Conservation (phyloP, 1,284 basidiomycete species). For the Megacollybia platyphylla region DNA sequence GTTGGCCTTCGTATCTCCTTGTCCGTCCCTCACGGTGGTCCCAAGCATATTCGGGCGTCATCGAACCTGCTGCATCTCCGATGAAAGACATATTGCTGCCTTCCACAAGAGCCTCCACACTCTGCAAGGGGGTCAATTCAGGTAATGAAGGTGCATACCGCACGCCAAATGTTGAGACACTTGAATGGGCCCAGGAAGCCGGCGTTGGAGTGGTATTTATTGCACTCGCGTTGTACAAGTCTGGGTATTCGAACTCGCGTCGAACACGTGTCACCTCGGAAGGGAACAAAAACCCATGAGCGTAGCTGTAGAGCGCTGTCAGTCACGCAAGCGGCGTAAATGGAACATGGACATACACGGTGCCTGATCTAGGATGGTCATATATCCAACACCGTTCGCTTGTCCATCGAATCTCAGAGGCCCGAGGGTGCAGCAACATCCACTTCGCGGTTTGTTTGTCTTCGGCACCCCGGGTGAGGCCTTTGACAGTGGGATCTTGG, state of each 20-base stretch:
- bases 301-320: slow-evolving; percentile 43
- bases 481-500: slow-evolving; percentile 55
- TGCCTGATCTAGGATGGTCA: slow-evolving; percentile 89
- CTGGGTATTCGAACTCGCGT: slow-evolving; percentile 28
- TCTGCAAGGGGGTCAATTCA: slow-evolving; percentile 58
- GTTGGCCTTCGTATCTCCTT: slow-evolving; percentile 53
- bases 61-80: slow-evolving; percentile 51
- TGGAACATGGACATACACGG: slow-evolving; percentile 49
- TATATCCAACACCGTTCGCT: slow-evolving; percentile 97
- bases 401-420: slow-evolving; percentile 73
- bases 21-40: slow-evolving; percentile 53
- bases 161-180: slow-evolving; percentile 75
- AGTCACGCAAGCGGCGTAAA: slow-evolving; percentile 2
- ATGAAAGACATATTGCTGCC: slow-evolving; percentile 72
- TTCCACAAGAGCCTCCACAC: slow-evolving; percentile 88
- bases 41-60: slow-evolving; percentile 54
- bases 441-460: slow-evolving; percentile 94
- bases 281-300: slow-evolving; percentile 96
- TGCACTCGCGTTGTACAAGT: slow-evolving; percentile 15
- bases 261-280: slow-evolving; percentile 70
- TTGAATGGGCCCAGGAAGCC: slow-evolving; percentile 65
- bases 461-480: slow-evolving; percentile 74
- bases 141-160: slow-evolving; percentile 66
- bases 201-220: slow-evolving; percentile 23
- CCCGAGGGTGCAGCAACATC: slow-evolving; percentile 83